These are phyloP conservation scores for Aspergillus ochraceoroseus DNA, from an alignment of 2,329 filamentous ascomycete genomes.

Conservation along the genomic window DNA sequence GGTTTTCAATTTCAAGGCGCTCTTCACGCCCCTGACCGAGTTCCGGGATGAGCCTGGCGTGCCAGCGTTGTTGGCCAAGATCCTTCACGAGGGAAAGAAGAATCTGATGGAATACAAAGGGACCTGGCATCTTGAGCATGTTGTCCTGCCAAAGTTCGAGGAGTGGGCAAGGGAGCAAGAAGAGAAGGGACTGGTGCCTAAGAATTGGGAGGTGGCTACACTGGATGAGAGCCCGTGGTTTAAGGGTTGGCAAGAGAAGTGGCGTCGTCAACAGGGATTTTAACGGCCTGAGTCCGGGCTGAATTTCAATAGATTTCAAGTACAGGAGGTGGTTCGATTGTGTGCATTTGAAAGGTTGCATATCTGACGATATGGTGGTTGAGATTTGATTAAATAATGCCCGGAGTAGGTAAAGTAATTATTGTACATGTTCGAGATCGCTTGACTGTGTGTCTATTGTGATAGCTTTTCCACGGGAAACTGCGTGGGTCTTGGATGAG, in stretches of 20 bases:
- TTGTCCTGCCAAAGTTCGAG: constrained; percentile 61
- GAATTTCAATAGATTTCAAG: background rate
- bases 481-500: too few species aligned
- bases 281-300: constrained; percentile 24
- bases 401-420: too few species aligned
- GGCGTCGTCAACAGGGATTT: constrained; percentile 61
- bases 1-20: constrained; percentile 82
- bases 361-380: constrained; percentile 1
- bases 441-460: too few species aligned
- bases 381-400: background rate
- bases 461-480: too few species aligned
- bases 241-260: constrained; percentile 70
- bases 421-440: too few species aligned
- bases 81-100: constrained; percentile 66
- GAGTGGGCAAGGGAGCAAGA: constrained; percentile 63
- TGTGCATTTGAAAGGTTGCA: constrained; percentile 4
- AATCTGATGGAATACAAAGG: constrained; percentile 72
- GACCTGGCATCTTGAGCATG: constrained; percentile 73
- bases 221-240: constrained; percentile 72
- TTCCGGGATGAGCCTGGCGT: constrained; percentile 69
- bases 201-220: constrained; percentile 63
- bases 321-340: background rate
- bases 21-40: constrained; percentile 69
- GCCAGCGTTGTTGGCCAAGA: constrained; percentile 62
- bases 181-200: constrained; percentile 54